Evolutionary conservation across 805 yeast species (phyloP), one percentile per base, ranked within the genome.

Genomic region (Saturnispora zaruensis): DNA sequence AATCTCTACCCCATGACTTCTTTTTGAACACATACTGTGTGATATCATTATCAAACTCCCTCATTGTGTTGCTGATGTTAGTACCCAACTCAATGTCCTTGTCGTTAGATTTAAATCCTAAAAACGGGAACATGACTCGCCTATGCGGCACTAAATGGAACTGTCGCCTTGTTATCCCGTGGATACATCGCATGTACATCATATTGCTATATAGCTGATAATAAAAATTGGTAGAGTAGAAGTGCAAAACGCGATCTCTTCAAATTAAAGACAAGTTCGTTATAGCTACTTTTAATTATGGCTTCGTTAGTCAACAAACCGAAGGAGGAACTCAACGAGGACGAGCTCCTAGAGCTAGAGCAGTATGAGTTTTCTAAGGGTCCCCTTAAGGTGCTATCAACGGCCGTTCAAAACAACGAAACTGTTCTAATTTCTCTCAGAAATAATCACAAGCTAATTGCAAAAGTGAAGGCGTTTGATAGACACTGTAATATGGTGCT

Each of bases 401-500:
- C 82, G 43, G 89, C 98, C 0, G 84, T 88, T 38, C 76, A 81
- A 53, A 46, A 49, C 23, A 76, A 79, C 48, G 82, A 81, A 46
- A 76, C 85, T 2, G 87, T 93, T 4, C 77, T 93, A 51, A 85
- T 93, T 53, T 87, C 96, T 20, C 78, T 95, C 53, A 77, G 99
- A 61, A 93, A 93, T 65, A 90, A 91, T 66, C 96, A 90, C 63
- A 93, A 93, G 67, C 73, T 93, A 38, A 76, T 93, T 28, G 96
- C 90, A 2, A 80, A 87, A 56, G 93, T 93, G 46, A 86, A 86
- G 61, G 97, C 98, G 0, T 93, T 89, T 66, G 99, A 93, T 65
- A 81, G 96, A 62, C 99, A 93, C 67, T 84, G 96, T 55, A 93
- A 93, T 66, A 79, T 93, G 85, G 83, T 93, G 8, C 70, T 93